Percentiles rank a stretch among this genome's conserved stretches.
Evolutionary conservation across 179 eudicot species (phyloP).

Genomic region (Spinacia oleracea): DNA sequence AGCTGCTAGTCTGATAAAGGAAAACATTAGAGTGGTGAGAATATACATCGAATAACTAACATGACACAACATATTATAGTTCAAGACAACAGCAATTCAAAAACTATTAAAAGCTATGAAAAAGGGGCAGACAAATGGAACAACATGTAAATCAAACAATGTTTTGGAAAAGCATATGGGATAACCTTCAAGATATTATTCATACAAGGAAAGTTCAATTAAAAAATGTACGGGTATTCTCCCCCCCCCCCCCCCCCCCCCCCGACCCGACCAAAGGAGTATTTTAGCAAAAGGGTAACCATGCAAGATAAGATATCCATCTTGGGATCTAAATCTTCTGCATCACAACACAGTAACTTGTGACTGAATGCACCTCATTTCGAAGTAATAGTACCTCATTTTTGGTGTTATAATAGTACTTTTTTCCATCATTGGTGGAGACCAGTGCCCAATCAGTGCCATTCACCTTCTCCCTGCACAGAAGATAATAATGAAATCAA

Average conservation of each 20-base stretch:
- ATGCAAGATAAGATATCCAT: neutral
- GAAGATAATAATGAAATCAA: neutral
- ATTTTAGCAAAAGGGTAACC: neutral
- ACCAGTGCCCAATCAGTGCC: slow-evolving; percentile 93
- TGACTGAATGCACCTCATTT: neutral
- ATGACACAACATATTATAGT: neutral
- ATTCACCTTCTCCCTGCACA: slow-evolving; percentile 77
- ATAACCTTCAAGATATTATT: neutral
- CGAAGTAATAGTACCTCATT: slow-evolving; percentile 59
- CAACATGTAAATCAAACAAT: neutral
- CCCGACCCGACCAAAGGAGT: neutral
- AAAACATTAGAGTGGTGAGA: slow-evolving; percentile 17
- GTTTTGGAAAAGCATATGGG: neutral
- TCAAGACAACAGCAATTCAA: neutral
- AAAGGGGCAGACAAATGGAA: slow-evolving; percentile 10
- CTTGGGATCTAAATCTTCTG: slow-evolving; percentile 1
- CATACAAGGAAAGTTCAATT: neutral
- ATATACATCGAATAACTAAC: neutral
- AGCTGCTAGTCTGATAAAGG: slow-evolving; percentile 78
- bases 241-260: neutral
- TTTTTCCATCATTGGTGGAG: slow-evolving; percentile 89
- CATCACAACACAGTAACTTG: neutral
- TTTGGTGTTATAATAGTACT: slow-evolving; percentile 78
- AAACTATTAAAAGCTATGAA: neutral
- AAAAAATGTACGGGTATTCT: neutral